These are phyloP conservation scores for Capsella bursapastoris DNA, from an alignment of 345 rosid genomes.

Conservation along the genomic window DNA sequence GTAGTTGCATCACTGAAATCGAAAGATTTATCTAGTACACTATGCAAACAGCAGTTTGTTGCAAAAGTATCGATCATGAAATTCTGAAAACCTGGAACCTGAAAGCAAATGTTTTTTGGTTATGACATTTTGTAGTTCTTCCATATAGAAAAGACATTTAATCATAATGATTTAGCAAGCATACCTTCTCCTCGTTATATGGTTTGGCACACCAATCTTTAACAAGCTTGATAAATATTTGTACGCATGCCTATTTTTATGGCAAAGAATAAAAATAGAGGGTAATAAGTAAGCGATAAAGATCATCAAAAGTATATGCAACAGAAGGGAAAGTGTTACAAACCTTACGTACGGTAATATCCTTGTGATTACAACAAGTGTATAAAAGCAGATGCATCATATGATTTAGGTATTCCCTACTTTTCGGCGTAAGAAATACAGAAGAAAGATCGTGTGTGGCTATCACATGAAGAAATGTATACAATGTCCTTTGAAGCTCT, in stretches of 20 bases:
- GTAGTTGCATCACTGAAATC: slow-evolving; percentile 91
- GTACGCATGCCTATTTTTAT: slow-evolving; percentile 75
- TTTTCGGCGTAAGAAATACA: slow-evolving; percentile 74
- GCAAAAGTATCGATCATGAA: slow-evolving; percentile 76
- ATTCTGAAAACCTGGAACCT: slow-evolving; percentile 88
- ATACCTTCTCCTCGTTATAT: slow-evolving; percentile 69
- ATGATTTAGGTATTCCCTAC: slow-evolving; percentile 56
- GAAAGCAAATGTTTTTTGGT: slow-evolving; percentile 32
- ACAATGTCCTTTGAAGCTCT: slow-evolving; percentile 86
- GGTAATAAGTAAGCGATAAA: slow-evolving; percentile 20
- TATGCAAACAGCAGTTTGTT: slow-evolving; percentile 79
- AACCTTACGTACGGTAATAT: slow-evolving; percentile 80
- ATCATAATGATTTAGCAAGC: slow-evolving; percentile 12
- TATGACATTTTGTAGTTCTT: slow-evolving; percentile 3
- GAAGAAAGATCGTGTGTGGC: slow-evolving; percentile 82
- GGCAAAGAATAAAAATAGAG: slow-evolving; percentile 15
- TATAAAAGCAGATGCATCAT: slow-evolving; percentile 73
- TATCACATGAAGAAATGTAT: slow-evolving; percentile 88
- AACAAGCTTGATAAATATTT: slow-evolving; percentile 82
- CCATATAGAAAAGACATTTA: not conserved
- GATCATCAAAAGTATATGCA: slow-evolving; percentile 9
- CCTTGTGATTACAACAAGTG: slow-evolving; percentile 79
- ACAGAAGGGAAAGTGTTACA: slow-evolving; percentile 36
- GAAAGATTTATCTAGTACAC: slow-evolving; percentile 88
- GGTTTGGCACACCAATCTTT: slow-evolving; percentile 87